These are phyloP conservation scores for Solanum chacoense DNA, from an alignment of 305 asterid genomes.

Conservation along the genomic window DNA sequence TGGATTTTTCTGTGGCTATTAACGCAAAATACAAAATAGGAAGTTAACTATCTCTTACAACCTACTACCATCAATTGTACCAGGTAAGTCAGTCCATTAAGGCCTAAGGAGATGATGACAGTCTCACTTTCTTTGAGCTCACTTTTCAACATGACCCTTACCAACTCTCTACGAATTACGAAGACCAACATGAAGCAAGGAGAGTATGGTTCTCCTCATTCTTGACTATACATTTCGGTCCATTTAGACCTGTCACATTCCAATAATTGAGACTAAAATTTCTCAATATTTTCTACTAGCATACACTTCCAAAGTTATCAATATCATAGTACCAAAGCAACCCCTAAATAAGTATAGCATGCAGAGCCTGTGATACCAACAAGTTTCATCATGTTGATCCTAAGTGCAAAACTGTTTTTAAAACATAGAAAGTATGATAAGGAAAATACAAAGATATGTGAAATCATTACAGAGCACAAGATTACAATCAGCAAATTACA, in stretches of 20 bases:
- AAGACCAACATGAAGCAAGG: neutral
- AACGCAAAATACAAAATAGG: neutral
- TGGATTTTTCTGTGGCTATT: neutral
- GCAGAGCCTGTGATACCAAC: neutral
- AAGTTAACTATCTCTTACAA: neutral
- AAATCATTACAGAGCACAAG: neutral
- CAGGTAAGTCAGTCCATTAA: neutral
- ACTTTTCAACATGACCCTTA: neutral
- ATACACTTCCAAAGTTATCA: neutral
- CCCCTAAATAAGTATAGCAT: neutral
- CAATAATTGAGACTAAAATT: neutral
- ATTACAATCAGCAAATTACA: neutral
- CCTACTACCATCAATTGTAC: neutral
- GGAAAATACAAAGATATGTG: neutral
- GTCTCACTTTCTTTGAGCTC: neutral
- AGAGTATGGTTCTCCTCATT: neutral
- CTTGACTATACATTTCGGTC: neutral
- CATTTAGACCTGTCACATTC: neutral
- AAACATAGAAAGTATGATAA: neutral
- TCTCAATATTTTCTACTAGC: neutral
- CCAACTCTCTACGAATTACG: neutral
- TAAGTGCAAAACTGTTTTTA: neutral
- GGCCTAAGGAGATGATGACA: neutral
- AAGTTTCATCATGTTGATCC: neutral
- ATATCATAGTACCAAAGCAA: neutral